These are phyloP conservation scores for Oryza punctata DNA, from an alignment of 176 grass and related monocot genomes.

Conservation along the genomic window DNA sequence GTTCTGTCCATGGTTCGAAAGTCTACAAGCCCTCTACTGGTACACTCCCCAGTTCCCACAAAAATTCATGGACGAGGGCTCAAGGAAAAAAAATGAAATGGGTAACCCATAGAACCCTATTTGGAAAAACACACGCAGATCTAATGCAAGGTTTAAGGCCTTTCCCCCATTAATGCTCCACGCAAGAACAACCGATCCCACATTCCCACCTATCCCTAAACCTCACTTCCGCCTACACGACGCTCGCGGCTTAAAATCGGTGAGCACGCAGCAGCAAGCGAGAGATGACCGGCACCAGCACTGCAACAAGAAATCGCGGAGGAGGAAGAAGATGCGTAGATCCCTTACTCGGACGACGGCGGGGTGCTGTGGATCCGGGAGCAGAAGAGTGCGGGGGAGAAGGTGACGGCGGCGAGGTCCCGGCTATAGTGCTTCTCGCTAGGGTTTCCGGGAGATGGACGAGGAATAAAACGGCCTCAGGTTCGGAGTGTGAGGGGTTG, in stretches of 20 bases:
- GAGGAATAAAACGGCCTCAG: not conserved
- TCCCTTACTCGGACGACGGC: not conserved
- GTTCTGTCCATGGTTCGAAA: not conserved
- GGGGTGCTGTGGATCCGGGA: not conserved
- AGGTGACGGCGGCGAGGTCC: not conserved
- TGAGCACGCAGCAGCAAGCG: not conserved
- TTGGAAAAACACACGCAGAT: not conserved
- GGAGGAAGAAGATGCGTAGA: not conserved
- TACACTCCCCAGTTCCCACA: not conserved
- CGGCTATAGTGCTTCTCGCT: not conserved
- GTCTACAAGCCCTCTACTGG: not conserved
- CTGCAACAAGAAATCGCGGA: not conserved
- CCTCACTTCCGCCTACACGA: not conserved
- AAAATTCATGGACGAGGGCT: not conserved
- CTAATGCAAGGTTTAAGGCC: not conserved
- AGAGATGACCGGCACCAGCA: not conserved
- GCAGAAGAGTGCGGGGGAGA: not conserved
- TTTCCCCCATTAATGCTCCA: not conserved
- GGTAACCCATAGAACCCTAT: not conserved
- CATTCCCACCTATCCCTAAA: not conserved
- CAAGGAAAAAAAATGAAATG: not conserved
- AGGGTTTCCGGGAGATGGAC: not conserved
- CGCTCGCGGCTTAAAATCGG: not conserved
- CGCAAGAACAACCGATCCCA: not conserved
- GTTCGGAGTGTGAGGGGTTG: not conserved